Base-by-base conservation (phyloP, 1,139 yeast genomes). In the Yamadazyma mexicana region DNA sequence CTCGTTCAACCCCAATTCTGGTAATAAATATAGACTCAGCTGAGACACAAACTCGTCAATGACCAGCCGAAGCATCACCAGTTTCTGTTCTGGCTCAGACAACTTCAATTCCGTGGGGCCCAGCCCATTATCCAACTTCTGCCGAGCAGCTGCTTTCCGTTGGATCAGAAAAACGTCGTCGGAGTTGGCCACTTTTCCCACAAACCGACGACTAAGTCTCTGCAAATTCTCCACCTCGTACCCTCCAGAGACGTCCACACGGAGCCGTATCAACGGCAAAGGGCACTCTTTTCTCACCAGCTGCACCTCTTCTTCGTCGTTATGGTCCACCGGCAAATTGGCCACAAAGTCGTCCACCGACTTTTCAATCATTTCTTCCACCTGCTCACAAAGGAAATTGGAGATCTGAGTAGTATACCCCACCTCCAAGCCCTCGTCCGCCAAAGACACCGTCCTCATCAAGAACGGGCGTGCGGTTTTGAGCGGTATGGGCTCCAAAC, bases 141-240 rank as follows among this genome's bases (percentile, higher is more conserved):
- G 55, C 38, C 52, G 54, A 48, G 55, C 59, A 37, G 54, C 49
- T 53, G 42, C 51, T 51, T 67, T 75, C 55, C 82, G 78, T 53
- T 79, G 79, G 54, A 86, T 85, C 37, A 80, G 83, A 2, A 92
- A 79, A 8, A 91, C 87, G 51, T 91, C 95, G 53, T 87, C 84
- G 9, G 84, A 80, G 57, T 92, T 92, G 10, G 98, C 98, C 3
- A 92, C 95, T 46, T 73, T 74, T 0, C 96, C 97, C 5, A 87
- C 95, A 69, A 91, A 94, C 51, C 87, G 67, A 54, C 91, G 88
- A 4, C 97, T 88, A 50, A 92, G 87, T 45, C 97, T 64, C 40
- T 95, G 73, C 0, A 96, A 87, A 54, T 92, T 91, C 52, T 91
- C 98, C 28, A 92, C 87, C 50, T 89, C 96, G 53, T 77, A 91